Percentiles rank a stretch among this genome's conserved stretches.
These are phyloP conservation scores for Umbelopsis ramanniana DNA, from an alignment of 192 early-diverging fungal species.

Conservation along the genomic window DNA sequence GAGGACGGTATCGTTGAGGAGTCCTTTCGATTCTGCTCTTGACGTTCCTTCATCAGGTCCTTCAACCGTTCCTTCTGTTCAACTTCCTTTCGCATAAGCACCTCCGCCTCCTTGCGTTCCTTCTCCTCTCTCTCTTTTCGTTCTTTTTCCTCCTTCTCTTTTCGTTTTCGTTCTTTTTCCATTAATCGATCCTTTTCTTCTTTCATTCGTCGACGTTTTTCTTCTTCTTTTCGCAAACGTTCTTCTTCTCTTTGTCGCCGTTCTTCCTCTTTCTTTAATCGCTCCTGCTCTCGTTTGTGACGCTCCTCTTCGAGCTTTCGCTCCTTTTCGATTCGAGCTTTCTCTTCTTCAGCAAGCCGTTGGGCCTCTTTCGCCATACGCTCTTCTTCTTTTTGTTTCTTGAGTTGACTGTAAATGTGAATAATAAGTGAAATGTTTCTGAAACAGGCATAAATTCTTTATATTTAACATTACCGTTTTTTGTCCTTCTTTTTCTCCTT, in stretches of 20 bases:
- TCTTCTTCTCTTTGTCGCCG: slow-evolving; percentile 50
- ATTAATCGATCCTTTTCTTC: slow-evolving; percentile 53
- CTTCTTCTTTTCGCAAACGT: slow-evolving; percentile 64
- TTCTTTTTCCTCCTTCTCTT: slow-evolving; percentile 41
- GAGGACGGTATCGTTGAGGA: not conserved
- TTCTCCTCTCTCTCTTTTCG: slow-evolving; percentile 46
- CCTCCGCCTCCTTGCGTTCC: slow-evolving; percentile 44
- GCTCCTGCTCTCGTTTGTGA: slow-evolving; percentile 61
- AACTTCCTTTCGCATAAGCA: slow-evolving; percentile 52
- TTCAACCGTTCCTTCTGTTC: slow-evolving; percentile 40
- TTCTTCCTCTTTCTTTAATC: slow-evolving; percentile 52
- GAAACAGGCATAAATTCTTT: not conserved
- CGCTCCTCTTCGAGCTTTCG: slow-evolving; percentile 61
- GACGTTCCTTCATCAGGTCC: slow-evolving; percentile 5
- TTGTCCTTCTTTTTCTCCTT: slow-evolving; percentile 78
- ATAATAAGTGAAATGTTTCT: not conserved
- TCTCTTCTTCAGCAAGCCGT: slow-evolving; percentile 61
- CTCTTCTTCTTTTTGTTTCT: slow-evolving; percentile 70
- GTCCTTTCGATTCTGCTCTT: not conserved
- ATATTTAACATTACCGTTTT: slow-evolving; percentile 59
- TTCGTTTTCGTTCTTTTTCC: slow-evolving; percentile 41
- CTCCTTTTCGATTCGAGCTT: slow-evolving; percentile 58
- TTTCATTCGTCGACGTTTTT: slow-evolving; percentile 50
- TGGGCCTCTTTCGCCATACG: slow-evolving; percentile 54
- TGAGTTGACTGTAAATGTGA: slow-evolving; percentile 52